Conservation (phyloP, 2,329 filamentous ascomycete species). For the Erysiphe neolycopersici region DNA sequence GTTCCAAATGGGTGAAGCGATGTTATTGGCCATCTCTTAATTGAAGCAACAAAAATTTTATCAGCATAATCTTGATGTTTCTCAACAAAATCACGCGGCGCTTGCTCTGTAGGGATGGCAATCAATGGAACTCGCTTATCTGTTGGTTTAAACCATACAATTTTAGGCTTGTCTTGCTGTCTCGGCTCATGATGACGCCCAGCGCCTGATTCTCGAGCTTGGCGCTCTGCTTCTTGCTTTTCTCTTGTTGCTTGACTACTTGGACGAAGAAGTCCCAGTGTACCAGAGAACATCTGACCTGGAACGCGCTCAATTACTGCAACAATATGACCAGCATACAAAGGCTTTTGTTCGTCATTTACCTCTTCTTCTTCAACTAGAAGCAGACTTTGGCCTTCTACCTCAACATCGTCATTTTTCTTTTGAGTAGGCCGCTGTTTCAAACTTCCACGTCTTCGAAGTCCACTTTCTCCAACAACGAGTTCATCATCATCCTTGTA, state of each 20-base stretch:
- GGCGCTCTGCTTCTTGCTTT: constrained; percentile 92
- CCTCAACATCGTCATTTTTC: constrained; percentile 98
- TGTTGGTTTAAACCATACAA: constrained; percentile 99
- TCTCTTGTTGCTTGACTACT: constrained; percentile 98
- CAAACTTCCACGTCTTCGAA: constrained; percentile 80
- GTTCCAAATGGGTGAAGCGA: constrained; percentile 98
- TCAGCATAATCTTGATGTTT: constrained; percentile 95
- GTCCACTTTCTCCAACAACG: constrained; percentile 46
- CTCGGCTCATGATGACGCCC: constrained; percentile 51
- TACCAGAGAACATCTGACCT: constrained; percentile 97
- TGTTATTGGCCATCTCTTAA: constrained; percentile 98
- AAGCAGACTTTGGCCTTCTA: constrained; percentile 88
- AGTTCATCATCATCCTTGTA: constrained; percentile 27
- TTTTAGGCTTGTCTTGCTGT: constrained; percentile 92
- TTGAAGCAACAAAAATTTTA: constrained; percentile 94
- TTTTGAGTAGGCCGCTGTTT: constrained; percentile 94
- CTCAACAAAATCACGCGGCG: constrained; percentile 91
- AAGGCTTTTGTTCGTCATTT: constrained; percentile 88
- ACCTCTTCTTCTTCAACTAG: constrained; percentile 97
- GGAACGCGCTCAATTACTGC: constrained; percentile 92
- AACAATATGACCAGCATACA: constrained; percentile 92
- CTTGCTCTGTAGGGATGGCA: constrained; percentile 93
- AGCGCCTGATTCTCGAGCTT: constrained; percentile 57
- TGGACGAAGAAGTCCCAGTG: constrained; percentile 73
- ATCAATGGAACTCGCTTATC: constrained; percentile 82